Evolutionary conservation across 768 basidiomycete genomes (phyloP).

Genomic region (Chlorophyllum brunneum): DNA sequence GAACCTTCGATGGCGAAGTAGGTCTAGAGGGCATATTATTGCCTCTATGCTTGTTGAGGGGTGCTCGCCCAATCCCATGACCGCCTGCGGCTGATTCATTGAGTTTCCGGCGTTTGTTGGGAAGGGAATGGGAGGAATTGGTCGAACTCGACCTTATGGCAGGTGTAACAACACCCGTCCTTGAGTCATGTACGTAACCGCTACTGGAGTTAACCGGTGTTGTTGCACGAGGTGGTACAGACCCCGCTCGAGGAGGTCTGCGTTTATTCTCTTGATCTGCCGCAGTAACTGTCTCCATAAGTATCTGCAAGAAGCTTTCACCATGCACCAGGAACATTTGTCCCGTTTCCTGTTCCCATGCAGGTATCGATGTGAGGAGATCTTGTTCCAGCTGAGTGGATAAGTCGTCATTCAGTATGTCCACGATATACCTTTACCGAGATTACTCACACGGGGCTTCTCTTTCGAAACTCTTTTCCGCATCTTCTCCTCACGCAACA

Average conservation of each 20-base stretch:
- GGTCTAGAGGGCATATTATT: constrained; percentile 1
- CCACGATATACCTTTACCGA: neutral
- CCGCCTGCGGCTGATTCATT: constrained; percentile 31
- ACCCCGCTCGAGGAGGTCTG: constrained; percentile 47
- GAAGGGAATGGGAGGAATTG: constrained; percentile 42
- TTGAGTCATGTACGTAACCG: constrained; percentile 35
- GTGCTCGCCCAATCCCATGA: constrained; percentile 26
- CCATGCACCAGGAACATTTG: constrained; percentile 84
- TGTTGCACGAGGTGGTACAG: constrained; percentile 58
- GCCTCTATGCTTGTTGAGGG: constrained; percentile 38
- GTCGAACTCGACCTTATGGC: constrained; percentile 55
- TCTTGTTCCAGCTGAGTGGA: constrained; percentile 79
- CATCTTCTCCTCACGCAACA: constrained; percentile 96
- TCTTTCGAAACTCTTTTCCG: constrained; percentile 89
- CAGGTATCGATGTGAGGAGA: constrained; percentile 68
- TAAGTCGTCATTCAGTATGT: neutral
- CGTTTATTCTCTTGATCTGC: constrained; percentile 81
- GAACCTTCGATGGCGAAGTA: constrained; percentile 50
- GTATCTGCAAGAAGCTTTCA: constrained; percentile 70
- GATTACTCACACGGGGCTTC: constrained; percentile 77
- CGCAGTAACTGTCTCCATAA: constrained; percentile 69
- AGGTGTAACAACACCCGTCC: constrained; percentile 50
- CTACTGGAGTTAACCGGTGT: constrained; percentile 44
- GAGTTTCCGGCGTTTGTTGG: constrained; percentile 62
- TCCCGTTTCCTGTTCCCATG: constrained; percentile 79